phyloP scores from a whole-genome alignment of 225 moss, liverwort and hornwort species.

The Anthoceros angustus region DNA sequence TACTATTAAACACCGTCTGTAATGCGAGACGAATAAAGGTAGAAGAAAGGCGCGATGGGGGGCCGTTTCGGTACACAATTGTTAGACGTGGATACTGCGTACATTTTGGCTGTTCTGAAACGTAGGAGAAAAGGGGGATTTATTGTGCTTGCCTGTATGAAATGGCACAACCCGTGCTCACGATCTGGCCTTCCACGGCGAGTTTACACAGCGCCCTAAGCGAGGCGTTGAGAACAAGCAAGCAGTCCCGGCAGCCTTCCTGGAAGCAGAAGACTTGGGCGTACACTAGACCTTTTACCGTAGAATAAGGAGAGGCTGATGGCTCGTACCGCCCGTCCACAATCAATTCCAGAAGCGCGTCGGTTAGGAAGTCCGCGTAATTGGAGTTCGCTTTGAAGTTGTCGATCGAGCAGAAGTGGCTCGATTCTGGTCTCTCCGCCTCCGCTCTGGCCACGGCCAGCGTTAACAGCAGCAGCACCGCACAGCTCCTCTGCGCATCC shows the following conservation, averaged over 20 bases:
- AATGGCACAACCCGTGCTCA: neutral
- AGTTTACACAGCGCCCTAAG: neutral
- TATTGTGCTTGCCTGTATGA: neutral
- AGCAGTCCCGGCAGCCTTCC: neutral
- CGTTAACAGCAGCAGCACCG: no score
- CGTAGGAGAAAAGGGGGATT: neutral
- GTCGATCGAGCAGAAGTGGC: neutral
- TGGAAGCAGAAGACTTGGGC: neutral
- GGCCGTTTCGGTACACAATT: no score
- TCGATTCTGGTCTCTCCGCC: neutral
- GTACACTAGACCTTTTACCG: neutral
- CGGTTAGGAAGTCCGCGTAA: neutral
- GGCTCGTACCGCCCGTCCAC: no score
- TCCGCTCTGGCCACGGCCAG: no score
- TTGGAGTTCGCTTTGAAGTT: neutral
- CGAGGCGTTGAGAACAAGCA: neutral
- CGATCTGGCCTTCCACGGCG: neutral
- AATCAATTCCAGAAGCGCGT: neutral
- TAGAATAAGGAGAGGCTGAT: neutral
- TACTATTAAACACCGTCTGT: neutral
- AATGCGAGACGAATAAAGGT: neutral
- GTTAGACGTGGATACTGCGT: neutral
- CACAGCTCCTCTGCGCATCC: no score
- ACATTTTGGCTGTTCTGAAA: neutral
- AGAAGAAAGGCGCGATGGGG: no score